Evolutionary conservation across 2,329 filamentous ascomycete genomes (phyloP).

Genomic region (Xylaria digitata): DNA sequence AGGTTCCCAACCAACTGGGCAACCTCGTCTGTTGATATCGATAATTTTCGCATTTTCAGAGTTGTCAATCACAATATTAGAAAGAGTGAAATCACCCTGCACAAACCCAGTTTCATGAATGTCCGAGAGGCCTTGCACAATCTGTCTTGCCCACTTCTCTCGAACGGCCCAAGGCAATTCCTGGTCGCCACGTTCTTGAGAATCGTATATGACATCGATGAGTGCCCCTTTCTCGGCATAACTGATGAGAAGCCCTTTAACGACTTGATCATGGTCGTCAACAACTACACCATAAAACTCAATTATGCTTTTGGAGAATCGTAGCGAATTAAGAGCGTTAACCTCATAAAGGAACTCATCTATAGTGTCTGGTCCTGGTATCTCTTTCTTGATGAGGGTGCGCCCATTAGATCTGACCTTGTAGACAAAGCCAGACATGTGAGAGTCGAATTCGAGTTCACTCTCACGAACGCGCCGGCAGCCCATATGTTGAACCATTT

Average conservation of each 20-base stretch:
- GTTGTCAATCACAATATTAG: slow-evolving; percentile 93
- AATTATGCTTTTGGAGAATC: slow-evolving; percentile 80
- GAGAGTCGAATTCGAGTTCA: slow-evolving; percentile 85
- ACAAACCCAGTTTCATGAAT: slow-evolving; percentile 97
- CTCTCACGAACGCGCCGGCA: slow-evolving; percentile 76
- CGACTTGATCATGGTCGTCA: slow-evolving; percentile 76
- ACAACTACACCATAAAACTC: slow-evolving; percentile 88
- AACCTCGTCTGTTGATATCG: slow-evolving; percentile 97
- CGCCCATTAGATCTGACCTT: slow-evolving; percentile 79
- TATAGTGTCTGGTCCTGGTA: slow-evolving; percentile 92
- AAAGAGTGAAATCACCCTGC: slow-evolving; percentile 96
- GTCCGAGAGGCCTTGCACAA: slow-evolving; percentile 87
- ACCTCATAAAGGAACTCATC: slow-evolving; percentile 98
- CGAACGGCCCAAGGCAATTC: slow-evolving; percentile 75
- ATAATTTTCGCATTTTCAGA: slow-evolving; percentile 93
- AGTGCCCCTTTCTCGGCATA: slow-evolving; percentile 88
- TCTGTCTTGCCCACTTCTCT: slow-evolving; percentile 90
- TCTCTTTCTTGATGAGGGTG: slow-evolving; percentile 95
- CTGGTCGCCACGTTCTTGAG: slow-evolving; percentile 64
- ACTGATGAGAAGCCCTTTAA: slow-evolving; percentile 90
- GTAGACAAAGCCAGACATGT: slow-evolving; percentile 97
- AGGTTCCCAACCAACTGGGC: slow-evolving; percentile 96
- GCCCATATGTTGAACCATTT: slow-evolving; percentile 78
- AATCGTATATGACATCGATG: slow-evolving; percentile 90
- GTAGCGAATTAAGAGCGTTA: slow-evolving; percentile 86